Evolutionary conservation across 768 basidiomycete species (phyloP).

Genomic region (Pleurotus giganteus): DNA sequence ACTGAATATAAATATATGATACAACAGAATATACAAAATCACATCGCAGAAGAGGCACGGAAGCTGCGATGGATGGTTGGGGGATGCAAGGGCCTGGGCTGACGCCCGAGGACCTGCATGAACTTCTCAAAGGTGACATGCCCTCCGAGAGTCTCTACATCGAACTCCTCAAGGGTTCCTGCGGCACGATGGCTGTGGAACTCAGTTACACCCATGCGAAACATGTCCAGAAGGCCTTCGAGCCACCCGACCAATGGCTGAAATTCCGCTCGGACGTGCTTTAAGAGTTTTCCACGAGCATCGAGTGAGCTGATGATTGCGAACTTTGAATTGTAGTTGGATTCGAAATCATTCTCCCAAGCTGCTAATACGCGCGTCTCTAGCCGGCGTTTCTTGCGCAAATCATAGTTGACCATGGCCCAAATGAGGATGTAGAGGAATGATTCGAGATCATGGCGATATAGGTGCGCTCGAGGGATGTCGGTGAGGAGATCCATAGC

Average conservation of each 20-base stretch:
- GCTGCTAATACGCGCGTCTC: too few species aligned
- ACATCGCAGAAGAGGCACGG: too few species aligned
- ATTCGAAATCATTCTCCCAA: too few species aligned
- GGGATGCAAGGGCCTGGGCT: too few species aligned
- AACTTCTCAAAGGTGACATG: neutral
- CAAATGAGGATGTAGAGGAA: constrained; percentile 26
- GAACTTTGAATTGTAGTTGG: neutral
- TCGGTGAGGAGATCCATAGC: constrained; percentile 24
- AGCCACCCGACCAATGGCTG: neutral
- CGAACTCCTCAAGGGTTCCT: too few species aligned
- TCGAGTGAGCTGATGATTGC: neutral
- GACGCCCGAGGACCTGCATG: neutral
- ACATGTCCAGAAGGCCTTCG: neutral
- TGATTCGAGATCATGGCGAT: constrained; percentile 32
- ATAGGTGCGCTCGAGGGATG: constrained; percentile 16
- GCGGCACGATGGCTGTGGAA: too few species aligned
- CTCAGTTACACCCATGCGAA: neutral
- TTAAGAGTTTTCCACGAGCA: neutral
- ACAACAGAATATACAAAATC: too few species aligned
- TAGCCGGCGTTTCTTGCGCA: neutral
- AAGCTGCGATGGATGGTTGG: too few species aligned
- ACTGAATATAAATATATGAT: too few species aligned
- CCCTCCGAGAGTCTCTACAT: neutral
- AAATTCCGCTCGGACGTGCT: neutral
- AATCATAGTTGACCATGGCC: neutral